Conservation (phyloP, 495 filamentous ascomycete species). For the Cudoniella acicularis region DNA sequence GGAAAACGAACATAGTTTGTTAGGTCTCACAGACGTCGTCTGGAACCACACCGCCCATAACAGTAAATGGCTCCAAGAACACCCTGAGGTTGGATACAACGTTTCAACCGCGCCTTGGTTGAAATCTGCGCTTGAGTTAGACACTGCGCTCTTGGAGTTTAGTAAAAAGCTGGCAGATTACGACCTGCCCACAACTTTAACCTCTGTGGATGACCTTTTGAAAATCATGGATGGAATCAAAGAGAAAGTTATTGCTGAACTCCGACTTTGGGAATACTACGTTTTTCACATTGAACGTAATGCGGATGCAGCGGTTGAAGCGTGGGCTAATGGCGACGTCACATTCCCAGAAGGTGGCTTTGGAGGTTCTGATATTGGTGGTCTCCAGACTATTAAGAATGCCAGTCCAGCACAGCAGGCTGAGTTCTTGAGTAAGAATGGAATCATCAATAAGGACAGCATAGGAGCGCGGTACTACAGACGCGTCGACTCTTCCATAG, state of each 20-base stretch:
- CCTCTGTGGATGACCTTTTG: conserved; percentile 68
- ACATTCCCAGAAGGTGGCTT: conserved; percentile 41
- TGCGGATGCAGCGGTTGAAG: conserved; percentile 59
- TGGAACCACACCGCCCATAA: conserved; percentile 98
- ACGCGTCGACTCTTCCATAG: conserved; percentile 59
- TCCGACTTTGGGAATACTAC: conserved; percentile 92
- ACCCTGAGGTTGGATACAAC: conserved; percentile 96
- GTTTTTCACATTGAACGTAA: conserved; percentile 75
- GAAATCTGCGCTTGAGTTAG: conserved; percentile 80
- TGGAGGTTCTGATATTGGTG: conserved; percentile 39
- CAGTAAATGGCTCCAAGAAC: conserved; percentile 87
- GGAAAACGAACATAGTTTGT: conserved; percentile 77
- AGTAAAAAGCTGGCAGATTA: conserved; percentile 61
- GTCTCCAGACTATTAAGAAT: conserved; percentile 52
- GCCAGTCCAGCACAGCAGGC: conserved; percentile 59
- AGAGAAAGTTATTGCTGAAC: conserved; percentile 66
- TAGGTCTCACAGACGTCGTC: conserved; percentile 93
- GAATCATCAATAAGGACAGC: conserved; percentile 61
- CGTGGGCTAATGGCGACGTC: conserved; percentile 61
- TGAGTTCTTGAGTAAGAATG: conserved; percentile 51
- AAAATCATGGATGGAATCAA: conserved; percentile 83
- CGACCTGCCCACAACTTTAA: conserved; percentile 70
- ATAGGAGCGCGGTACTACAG: conserved; percentile 78
- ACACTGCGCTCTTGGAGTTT: conserved; percentile 78
- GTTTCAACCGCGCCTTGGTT: conserved; percentile 90